phyloP scores from a whole-genome alignment of 768 basidiomycete species.

The Candolleomyces aberdarensis region DNA sequence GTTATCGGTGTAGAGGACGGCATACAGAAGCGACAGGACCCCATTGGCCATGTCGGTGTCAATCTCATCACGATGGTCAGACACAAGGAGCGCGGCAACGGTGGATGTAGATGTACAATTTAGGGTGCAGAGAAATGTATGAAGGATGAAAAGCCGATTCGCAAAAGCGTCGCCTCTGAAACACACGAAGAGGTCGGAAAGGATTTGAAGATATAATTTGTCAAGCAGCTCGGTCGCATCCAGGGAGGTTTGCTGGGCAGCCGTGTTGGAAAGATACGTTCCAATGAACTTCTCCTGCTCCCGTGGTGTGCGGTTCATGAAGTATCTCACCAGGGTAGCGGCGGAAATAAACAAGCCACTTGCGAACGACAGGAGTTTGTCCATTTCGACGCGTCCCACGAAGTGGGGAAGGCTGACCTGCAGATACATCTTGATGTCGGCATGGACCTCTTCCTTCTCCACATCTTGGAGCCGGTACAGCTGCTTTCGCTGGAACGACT shows the following conservation, averaged over 20 bases:
- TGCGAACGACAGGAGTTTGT: constrained; percentile 11
- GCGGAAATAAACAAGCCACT: constrained; percentile 27
- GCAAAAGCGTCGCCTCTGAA: constrained; percentile 6
- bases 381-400: background rate
- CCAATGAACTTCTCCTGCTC: background rate
- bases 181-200: constrained; percentile 11
- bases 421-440: constrained; percentile 6
- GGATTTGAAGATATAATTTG: constrained; percentile 13
- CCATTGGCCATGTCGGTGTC: background rate
- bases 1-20: background rate
- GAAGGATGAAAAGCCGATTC: constrained; percentile 12
- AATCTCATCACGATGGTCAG: background rate
- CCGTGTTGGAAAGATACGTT: too few relatives aligned
- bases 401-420: background rate
- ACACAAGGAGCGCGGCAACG: constrained; percentile 13
- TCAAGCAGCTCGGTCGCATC: constrained; percentile 10
- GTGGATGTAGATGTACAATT: constrained; percentile 14
- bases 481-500: background rate
- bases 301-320: background rate
- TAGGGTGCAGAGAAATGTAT: constrained; percentile 20
- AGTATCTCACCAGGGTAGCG: constrained; percentile 20
- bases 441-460: background rate
- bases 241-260: background rate
- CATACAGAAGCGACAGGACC: constrained; percentile 5
- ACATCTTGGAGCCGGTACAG: background rate